A percentile compares a stretch with the other conserved stretches of the same genome.
Conservation (phyloP, 768 basidiomycete genomes). For the Tulasnella sp. region DNA sequence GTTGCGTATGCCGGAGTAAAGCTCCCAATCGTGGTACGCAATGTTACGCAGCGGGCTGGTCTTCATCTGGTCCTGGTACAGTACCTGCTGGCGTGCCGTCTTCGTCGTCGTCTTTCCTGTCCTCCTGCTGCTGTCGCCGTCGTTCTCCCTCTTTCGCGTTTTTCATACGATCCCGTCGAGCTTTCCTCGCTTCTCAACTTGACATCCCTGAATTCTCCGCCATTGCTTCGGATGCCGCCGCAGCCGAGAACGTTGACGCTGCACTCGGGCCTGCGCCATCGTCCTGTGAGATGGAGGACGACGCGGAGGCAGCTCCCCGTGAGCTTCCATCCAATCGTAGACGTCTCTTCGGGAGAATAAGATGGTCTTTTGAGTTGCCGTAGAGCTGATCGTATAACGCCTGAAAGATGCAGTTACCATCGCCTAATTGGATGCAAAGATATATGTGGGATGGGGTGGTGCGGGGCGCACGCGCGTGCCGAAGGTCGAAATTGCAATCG, state of each 20-base stretch:
- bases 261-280: constrained; percentile 2
- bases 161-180: constrained; percentile 2
- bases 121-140: neutral
- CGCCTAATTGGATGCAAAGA: constrained; percentile 19
- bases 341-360: constrained; percentile 62
- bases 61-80: neutral
- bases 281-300: neutral
- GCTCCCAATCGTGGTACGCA: constrained; percentile 84
- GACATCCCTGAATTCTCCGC: neutral
- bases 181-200: neutral
- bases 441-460: neutral
- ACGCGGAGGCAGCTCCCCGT: constrained; percentile 39
- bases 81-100: no score
- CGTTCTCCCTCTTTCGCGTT: neutral
- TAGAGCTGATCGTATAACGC: constrained; percentile 82
- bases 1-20: constrained; percentile 90
- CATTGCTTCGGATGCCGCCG: constrained; percentile 1
- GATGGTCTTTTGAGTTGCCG: constrained; percentile 63
- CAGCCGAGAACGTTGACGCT: neutral
- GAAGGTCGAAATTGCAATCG: neutral
- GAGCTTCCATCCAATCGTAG: constrained; percentile 69
- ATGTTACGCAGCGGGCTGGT: constrained; percentile 9
- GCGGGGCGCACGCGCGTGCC: neutral
- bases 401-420: constrained; percentile 91
- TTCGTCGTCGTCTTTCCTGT: no score